Base-by-base conservation (phyloP, 306 rosid genomes). In the Lathyrus aphaca region DNA sequence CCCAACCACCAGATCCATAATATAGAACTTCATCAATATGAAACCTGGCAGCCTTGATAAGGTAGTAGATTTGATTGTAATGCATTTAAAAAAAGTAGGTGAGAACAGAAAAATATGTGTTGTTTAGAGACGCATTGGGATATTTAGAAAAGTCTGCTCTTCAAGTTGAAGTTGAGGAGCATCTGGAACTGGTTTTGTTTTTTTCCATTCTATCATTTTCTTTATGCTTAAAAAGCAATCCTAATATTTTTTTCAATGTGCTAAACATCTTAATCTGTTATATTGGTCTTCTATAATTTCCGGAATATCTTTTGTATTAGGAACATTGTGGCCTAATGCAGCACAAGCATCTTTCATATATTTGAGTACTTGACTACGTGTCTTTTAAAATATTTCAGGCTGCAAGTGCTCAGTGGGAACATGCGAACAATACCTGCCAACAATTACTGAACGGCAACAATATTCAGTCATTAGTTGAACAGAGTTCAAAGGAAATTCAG, bases 371-470 rank as follows among this genome's bases (percentile, higher is more conserved):
- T 53, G 9, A 49, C 56, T 50, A 53, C 32, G 35, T 25, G 53
- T 25, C 59, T 49, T 74, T 59, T 19, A 54, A 8, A 40, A 60
- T 78, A 37, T 79, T 67, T 64, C 84, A 94, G 99, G 95, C 85
- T 8, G 97, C 99, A 23, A 89, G 87, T 49, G 82, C 83, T 73
- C 97, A 79, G 74, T 91, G 97, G 35, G 96, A 87, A 29, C 88
- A 82, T 71, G 81, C 82, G 3, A 68, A 67, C 71, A 82, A 71
- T 75, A 80, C 79, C 71, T 80, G 85, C 79, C 84, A 35, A 38
- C 98, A 81, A 66, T 76, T 90, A 40, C 69, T 82, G 69, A 82
- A 61, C 50, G 73, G 77, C 16, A 84, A 72, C 72, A 88, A 76
- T 69, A 66, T 76, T 50, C 92, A 75, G 58, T 69, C 86, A 10